These are phyloP conservation scores for Azolla pinnata DNA, from an alignment of 75 land plant species.

Conservation along the genomic window DNA sequence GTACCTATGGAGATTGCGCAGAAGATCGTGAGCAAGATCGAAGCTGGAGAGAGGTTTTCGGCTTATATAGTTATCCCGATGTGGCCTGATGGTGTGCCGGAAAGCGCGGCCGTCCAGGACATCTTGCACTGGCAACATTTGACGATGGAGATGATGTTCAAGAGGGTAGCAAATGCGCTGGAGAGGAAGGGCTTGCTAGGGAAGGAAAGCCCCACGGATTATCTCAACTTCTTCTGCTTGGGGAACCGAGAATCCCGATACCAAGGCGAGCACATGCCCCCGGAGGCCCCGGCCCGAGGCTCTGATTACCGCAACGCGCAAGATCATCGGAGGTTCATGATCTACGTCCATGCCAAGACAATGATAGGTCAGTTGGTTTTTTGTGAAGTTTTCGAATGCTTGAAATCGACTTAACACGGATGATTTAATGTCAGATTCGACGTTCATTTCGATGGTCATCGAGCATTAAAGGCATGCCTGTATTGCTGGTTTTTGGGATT, in stretches of 20 bases:
- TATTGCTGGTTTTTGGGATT: too few species aligned
- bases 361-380: slow-evolving; percentile 71
- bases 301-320: slow-evolving; percentile 60
- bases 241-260: slow-evolving; percentile 50
- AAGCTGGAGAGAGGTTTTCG: slow-evolving; percentile 49
- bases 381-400: too few species aligned
- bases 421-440: too few species aligned
- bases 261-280: slow-evolving; percentile 42
- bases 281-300: slow-evolving; percentile 30
- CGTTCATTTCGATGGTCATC: too few species aligned
- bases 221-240: slow-evolving; percentile 78
- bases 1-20: slow-evolving; percentile 66
- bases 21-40: slow-evolving; percentile 63
- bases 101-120: slow-evolving; percentile 55
- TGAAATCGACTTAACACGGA: too few species aligned
- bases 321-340: slow-evolving; percentile 58
- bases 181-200: slow-evolving; percentile 18
- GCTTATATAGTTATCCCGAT: slow-evolving; percentile 68
- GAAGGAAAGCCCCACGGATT: slow-evolving; percentile 43
- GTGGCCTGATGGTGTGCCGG: slow-evolving; percentile 91
- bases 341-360: slow-evolving; percentile 80
- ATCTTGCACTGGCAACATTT: slow-evolving; percentile 76
- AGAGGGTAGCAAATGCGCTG: slow-evolving; percentile 42
- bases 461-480: too few species aligned
- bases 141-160: slow-evolving; percentile 76